Percentiles rank a stretch among this genome's conserved stretches.
phyloP scores from a whole-genome alignment of 2,329 filamentous ascomycete species.

The Verticillium zaregamsianum region DNA sequence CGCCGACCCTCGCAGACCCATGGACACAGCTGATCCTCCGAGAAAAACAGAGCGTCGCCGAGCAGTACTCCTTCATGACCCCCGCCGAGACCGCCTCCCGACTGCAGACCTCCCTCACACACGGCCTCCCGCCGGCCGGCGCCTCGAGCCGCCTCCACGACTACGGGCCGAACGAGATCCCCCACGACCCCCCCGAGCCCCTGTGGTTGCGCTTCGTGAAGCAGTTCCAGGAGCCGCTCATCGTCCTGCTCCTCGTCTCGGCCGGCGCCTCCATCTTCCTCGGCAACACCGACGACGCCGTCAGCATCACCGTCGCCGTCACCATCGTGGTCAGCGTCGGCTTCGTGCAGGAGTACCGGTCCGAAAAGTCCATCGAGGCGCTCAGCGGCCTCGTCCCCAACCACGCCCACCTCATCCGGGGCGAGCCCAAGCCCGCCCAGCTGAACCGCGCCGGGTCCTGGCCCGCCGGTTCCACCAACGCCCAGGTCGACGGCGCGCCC shows the following conservation, averaged over 20 bases:
- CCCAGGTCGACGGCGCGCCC: conserved; percentile 44
- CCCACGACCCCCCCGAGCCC: conserved; percentile 88
- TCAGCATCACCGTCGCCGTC: conserved; percentile 93
- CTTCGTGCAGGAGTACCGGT: conserved; percentile 95
- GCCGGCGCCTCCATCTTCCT: conserved; percentile 85
- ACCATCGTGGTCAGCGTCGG: conserved; percentile 96
- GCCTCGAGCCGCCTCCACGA: conserved; percentile 74
- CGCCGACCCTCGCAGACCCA: not conserved
- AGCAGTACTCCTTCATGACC: conserved; percentile 64
- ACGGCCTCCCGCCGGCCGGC: conserved; percentile 77
- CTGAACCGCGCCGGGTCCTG: conserved; percentile 36
- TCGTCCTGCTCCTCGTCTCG: conserved; percentile 84
- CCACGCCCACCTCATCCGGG: conserved; percentile 88
- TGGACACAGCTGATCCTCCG: not conserved
- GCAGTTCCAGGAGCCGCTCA: conserved; percentile 95
- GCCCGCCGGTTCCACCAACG: conserved; percentile 40
- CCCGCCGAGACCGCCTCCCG: conserved; percentile 72
- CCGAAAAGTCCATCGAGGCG: conserved; percentile 95
- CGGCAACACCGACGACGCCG: conserved; percentile 88
- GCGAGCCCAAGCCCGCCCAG: conserved; percentile 32
- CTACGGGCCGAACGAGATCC: conserved; percentile 89
- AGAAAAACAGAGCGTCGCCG: conserved; percentile 44
- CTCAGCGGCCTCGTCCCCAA: conserved; percentile 92
- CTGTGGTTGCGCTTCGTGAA: conserved; percentile 93
- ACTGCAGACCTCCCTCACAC: conserved; percentile 75